Percentiles rank a stretch among this genome's conserved stretches.
These are phyloP conservation scores for Hippophae tibetana DNA, from an alignment of 306 rosid genomes.

Conservation along the genomic window DNA sequence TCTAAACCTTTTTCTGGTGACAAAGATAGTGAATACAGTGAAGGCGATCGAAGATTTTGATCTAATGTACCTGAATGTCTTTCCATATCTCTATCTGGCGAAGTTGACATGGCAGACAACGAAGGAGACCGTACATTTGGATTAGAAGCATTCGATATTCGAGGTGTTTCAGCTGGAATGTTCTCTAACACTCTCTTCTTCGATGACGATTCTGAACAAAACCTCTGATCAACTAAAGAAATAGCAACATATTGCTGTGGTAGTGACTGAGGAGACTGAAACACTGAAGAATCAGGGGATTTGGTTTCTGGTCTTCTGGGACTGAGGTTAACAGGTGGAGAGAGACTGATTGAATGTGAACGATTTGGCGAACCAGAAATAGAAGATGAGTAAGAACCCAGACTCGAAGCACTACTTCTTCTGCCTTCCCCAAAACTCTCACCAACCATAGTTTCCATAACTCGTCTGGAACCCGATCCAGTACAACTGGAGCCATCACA, in stretches of 20 bases:
- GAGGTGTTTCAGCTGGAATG: conserved; percentile 12
- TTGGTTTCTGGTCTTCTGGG: conserved; percentile 23
- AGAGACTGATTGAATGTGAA: conserved; percentile 45
- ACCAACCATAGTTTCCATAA: conserved; percentile 21
- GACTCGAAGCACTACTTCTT: conserved; percentile 28
- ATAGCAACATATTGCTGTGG: not conserved
- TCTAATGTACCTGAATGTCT: conserved; percentile 4
- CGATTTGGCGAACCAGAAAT: conserved; percentile 52
- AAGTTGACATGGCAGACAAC: conserved; percentile 17
- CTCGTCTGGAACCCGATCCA: conserved; percentile 68
- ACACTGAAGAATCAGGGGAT: conserved; percentile 6
- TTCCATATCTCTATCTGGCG: conserved; percentile 18
- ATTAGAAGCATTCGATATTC: conserved; percentile 10
- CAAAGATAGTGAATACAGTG: conserved; percentile 7
- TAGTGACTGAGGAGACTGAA: conserved; percentile 6
- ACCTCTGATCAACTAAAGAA: conserved; percentile 3
- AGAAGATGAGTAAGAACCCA: conserved; percentile 45
- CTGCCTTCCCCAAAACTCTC: conserved; percentile 23
- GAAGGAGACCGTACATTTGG: conserved; percentile 23
- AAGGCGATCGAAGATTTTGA: conserved; percentile 9
- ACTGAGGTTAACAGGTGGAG: conserved; percentile 30
- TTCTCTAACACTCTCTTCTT: conserved; percentile 23
- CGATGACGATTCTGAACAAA: conserved; percentile 7
- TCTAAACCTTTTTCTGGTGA: conserved; percentile 13
- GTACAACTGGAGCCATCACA: conserved; percentile 16